These are phyloP conservation scores for Knoxia roxburghii DNA, from an alignment of 257 asterid species.

Conservation along the genomic window DNA sequence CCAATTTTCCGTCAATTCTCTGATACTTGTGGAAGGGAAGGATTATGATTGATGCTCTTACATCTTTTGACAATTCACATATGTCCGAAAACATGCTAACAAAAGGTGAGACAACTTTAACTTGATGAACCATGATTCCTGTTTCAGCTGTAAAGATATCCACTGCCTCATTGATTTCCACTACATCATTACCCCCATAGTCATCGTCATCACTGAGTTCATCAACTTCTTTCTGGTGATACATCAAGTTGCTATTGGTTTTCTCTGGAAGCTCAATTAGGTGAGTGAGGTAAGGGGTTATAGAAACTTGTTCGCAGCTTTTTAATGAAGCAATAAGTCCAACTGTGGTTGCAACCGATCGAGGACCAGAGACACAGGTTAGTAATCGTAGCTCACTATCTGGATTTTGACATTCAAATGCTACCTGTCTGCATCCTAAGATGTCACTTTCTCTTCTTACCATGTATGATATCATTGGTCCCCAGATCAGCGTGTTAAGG, in stretches of 20 bases:
- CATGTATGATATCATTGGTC: constrained; percentile 71
- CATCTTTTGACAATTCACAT: constrained; percentile 60
- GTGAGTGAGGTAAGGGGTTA: constrained; percentile 82
- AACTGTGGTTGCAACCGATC: constrained; percentile 78
- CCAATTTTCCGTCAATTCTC: constrained; percentile 90
- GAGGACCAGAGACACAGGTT: constrained; percentile 82
- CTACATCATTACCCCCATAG: constrained; percentile 92
- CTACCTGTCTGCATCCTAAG: constrained; percentile 56
- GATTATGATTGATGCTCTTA: constrained; percentile 65
- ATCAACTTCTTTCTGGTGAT: constrained; percentile 79
- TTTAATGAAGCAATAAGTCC: constrained; percentile 70
- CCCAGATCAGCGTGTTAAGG: constrained; percentile 79
- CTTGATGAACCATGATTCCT: constrained; percentile 59
- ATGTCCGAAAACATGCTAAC: constrained; percentile 60
- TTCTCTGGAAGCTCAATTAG: constrained; percentile 88
- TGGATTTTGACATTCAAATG: constrained; percentile 68
- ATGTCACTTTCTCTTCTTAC: constrained; percentile 71
- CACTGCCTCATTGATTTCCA: constrained; percentile 88
- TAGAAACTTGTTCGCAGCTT: constrained; percentile 52
- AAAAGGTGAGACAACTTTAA: constrained; percentile 68
- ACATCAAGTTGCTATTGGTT: constrained; percentile 50
- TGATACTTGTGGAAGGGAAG: constrained; percentile 97
- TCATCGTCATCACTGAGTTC: constrained; percentile 85
- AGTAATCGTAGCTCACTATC: constrained; percentile 69
- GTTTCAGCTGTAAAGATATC: constrained; percentile 75